Base-by-base conservation (phyloP, 1,139 yeast species). In the Blastobotrys apis region DNA sequence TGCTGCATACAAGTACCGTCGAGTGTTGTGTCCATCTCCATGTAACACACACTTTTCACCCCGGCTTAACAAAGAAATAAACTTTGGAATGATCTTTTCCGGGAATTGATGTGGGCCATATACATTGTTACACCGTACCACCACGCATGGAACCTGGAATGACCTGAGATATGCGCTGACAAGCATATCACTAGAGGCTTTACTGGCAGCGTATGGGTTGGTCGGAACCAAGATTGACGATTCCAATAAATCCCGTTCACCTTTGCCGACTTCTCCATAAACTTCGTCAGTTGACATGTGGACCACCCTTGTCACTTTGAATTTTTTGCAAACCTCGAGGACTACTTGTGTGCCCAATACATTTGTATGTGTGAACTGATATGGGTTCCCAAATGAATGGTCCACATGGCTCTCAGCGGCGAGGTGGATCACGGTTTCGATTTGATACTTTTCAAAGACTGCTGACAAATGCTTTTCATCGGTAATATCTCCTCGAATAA, bases 241-340 rank as follows among this genome's bases (percentile, higher is more conserved):
- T 53, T 75, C 81, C 6, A 58, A 53, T n/a, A 68, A 45, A 41
- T 62, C 67, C 6, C 53, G 50, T 6, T 51, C 60, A 9, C 53
- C 56, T 5, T 46, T 69, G 3, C 48, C 45, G 3, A 56, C 62
- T n/a, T 62, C 66, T 1, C 83, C 83, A 50, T 78, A 78, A 0
- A 78, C 83, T 51, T 78, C 84, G 54, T 78, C 84, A 0, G 84
- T 78, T 2, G 83, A 78, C 50, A 78, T 65, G 54, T 78, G 81
- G 3, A 78, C 48, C 40, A 77, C 66, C 12, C 56, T 36, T 15
- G 53, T 48, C n/a, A 65, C 52, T 16, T 53, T 51, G 41, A 46
- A 52, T 33, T 48, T 47, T 31, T 74, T 61, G 41, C 65, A 59
- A 34, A 68, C 65, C 56, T 78, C 82, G 13, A 78, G 62, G 23